phyloP scores from a whole-genome alignment of 148 eudicot genomes.

The Silene uniflora region DNA sequence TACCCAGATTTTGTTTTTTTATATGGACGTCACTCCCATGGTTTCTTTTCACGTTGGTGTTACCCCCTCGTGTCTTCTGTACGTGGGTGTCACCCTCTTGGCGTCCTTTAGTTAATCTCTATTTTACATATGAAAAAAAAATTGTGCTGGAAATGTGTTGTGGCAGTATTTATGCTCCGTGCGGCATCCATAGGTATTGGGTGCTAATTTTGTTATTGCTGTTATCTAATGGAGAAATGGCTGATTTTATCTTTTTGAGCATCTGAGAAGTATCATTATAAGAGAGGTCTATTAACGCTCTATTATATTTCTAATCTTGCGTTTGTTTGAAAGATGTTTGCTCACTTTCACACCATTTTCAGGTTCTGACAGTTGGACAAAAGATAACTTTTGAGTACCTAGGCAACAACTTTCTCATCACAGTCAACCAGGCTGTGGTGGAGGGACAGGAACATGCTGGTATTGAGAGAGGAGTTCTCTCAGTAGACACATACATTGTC shows the following conservation, averaged over 20 bases:
- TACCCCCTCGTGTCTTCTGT: too few relatives aligned
- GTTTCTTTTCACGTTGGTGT: too few relatives aligned
- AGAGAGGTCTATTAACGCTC: neutral
- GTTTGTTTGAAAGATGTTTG: slow-evolving; percentile 12
- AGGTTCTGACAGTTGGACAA: slow-evolving; percentile 91
- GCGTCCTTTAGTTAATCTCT: neutral
- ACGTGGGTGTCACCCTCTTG: too few relatives aligned
- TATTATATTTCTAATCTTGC: neutral
- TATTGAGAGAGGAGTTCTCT: slow-evolving; percentile 76
- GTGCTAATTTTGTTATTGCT: neutral
- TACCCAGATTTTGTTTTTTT: too few relatives aligned
- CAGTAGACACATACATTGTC: slow-evolving; percentile 73
- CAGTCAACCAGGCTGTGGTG: slow-evolving; percentile 74
- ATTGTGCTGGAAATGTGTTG: neutral
- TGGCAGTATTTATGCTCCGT: neutral
- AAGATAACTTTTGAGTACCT: slow-evolving; percentile 79
- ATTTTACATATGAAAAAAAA: neutral
- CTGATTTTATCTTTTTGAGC: neutral
- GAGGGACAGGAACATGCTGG: slow-evolving; percentile 64
- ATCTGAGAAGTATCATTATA: neutral
- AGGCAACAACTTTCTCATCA: slow-evolving; percentile 61
- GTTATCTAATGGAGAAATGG: neutral
- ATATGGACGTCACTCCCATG: too few relatives aligned
- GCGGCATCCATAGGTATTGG: neutral
- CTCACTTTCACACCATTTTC: slow-evolving; percentile 27